A percentile compares a stretch with the other conserved stretches of the same genome.
Evolutionary conservation across 2,329 filamentous ascomycete genomes (phyloP).

Genomic region (Claviceps monticola): DNA sequence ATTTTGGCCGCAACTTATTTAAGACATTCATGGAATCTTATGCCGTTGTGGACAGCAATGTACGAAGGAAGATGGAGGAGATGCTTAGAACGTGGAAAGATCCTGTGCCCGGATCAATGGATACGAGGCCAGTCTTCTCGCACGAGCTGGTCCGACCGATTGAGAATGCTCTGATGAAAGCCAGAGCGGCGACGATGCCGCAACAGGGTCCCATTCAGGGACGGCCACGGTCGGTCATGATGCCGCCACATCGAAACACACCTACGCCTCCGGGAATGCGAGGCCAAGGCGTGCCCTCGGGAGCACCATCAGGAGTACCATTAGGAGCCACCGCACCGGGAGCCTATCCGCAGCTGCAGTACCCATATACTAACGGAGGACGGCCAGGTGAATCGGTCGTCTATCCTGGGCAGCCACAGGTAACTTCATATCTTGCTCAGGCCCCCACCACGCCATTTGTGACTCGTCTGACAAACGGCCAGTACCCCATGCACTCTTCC

Average conservation of each 20-base stretch:
- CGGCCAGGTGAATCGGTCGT: conserved; percentile 11
- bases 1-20: conserved; percentile 83
- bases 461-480: background rate
- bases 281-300: conserved; percentile 11
- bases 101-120: conserved; percentile 83
- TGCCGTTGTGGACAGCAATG: conserved; percentile 68
- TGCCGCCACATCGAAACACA: conserved; percentile 54
- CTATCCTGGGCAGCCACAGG: conserved; percentile 16
- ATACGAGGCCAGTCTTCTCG: conserved; percentile 83
- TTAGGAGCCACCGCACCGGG: too few relatives aligned
- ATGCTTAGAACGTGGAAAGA: conserved; percentile 98
- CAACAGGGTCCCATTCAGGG: conserved; percentile 31
- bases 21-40: conserved; percentile 96
- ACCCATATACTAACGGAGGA: conserved; percentile 18
- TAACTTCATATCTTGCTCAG: conserved; percentile 8
- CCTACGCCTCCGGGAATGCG: conserved; percentile 53
- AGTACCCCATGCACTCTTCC: conserved; percentile 25
- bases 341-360: conserved; percentile 15
- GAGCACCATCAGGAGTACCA: conserved; percentile 8
- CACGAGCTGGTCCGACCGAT: conserved; percentile 78
- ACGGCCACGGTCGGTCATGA: conserved; percentile 32
- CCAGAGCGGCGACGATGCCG: conserved; percentile 46
- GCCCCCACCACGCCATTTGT: background rate
- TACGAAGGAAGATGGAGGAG: conserved; percentile 85
- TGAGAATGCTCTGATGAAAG: conserved; percentile 86